Evolutionary conservation across 2,329 filamentous ascomycete genomes (phyloP).

Genomic region (Lecanicillium sp.): DNA sequence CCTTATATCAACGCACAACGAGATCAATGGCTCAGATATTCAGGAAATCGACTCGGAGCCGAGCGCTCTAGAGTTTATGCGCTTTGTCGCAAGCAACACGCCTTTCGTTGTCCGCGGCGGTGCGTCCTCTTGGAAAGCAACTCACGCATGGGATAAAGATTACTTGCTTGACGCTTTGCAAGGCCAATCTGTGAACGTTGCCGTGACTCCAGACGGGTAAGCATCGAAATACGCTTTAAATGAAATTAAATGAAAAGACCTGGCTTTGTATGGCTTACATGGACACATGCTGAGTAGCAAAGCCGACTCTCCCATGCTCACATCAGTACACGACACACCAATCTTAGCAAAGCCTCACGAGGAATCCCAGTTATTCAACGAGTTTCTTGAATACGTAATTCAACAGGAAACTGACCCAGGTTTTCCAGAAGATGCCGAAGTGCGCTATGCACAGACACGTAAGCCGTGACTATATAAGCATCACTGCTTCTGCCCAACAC

Average conservation of each 20-base stretch:
- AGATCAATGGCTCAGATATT: slow-evolving; percentile 55
- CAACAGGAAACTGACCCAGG: slow-evolving; percentile 40
- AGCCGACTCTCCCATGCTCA: slow-evolving; percentile 26
- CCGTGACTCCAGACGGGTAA: slow-evolving; percentile 65
- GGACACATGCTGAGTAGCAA: slow-evolving; percentile 21
- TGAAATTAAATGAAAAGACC: too few relatives aligned
- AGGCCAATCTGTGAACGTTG: slow-evolving; percentile 59
- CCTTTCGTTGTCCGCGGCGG: slow-evolving; percentile 64
- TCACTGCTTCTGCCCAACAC: too few relatives aligned
- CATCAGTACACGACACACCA: slow-evolving; percentile 15
- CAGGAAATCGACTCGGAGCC: slow-evolving; percentile 57
- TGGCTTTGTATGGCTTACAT: too few relatives aligned
- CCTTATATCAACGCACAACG: slow-evolving; percentile 62
- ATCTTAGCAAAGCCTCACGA: slow-evolving; percentile 69
- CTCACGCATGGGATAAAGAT: slow-evolving; percentile 50
- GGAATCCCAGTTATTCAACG: slow-evolving; percentile 50
- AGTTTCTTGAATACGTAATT: slow-evolving; percentile 55
- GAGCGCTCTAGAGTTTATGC: slow-evolving; percentile 71
- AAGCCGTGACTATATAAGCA: too few relatives aligned
- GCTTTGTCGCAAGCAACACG: slow-evolving; percentile 63
- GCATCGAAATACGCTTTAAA: too few relatives aligned
- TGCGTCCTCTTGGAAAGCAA: slow-evolving; percentile 55
- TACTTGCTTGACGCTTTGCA: slow-evolving; percentile 50
- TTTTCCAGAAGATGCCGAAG: slow-evolving; percentile 29
- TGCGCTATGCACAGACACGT: slow-evolving; percentile 71